Base-by-base conservation (phyloP, 73 alveolate species). In the Effrenium voratum region DNA sequence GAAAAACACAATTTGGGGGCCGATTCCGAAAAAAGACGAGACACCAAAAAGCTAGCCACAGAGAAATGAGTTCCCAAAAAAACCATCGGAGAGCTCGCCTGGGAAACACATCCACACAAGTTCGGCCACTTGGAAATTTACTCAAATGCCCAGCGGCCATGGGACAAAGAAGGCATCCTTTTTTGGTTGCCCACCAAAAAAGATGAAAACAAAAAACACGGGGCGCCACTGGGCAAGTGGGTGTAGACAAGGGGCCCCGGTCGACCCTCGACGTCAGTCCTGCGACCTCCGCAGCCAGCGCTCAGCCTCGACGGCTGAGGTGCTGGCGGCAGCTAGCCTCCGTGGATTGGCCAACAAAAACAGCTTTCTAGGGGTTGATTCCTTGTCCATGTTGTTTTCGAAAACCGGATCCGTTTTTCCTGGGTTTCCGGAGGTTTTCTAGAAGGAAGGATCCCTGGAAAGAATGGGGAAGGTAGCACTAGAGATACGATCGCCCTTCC, bases 261-360 rank as follows among this genome's bases (percentile, higher is more conserved):
- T 38, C 60, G 40, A 76, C 5, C 24, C 43, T 4, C 13, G 87
- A 2, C 30, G 41, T 10, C 43, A 13, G 15, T 77, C 87, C 87
- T 77, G 59, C 87, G 43, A 26, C 55, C 60, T 44, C 60, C 87
- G 87, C 87, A 77, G 40, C 87, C 87, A 77, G 60, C 87, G 28
- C 43, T 77, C 87, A 2, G 87, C 87, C 8, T 41, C 40, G 41
- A 43, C 87, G 8, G 87, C 55, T 26, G 87, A 34, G 87, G 41
- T 43, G 36, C 87, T 77, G 28, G 60, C 87, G 36, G 15, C 43
- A 38, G 87, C 87, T 60, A 77, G 36, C 38, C 87, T 66, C 8
- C 15, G 79, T 55, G 22, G 68, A 55, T 15, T 55, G 22, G 30
- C 68, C 12, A 22, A 26, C 12, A 63, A 26, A 26, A 63, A 8